phyloP scores from a whole-genome alignment of 345 rosid species.

The Pistacia integerrima region DNA sequence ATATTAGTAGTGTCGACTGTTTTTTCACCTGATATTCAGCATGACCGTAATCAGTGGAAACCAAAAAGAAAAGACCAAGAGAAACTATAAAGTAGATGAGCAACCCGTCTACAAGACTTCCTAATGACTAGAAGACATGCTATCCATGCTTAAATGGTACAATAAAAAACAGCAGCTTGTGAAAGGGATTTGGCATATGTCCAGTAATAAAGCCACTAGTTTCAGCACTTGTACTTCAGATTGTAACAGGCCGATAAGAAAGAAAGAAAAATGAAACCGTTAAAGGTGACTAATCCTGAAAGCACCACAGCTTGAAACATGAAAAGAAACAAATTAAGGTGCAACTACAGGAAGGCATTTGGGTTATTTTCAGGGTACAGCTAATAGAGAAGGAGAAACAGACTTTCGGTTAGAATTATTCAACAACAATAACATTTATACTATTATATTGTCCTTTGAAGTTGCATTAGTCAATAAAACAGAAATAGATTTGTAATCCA shows the following conservation, averaged over 20 bases:
- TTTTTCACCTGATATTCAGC: slow-evolving; percentile 44
- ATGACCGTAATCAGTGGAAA: slow-evolving; percentile 2
- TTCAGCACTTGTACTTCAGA: not conserved
- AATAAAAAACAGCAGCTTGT: not conserved
- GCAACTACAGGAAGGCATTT: too few relatives aligned
- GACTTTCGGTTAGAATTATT: too few relatives aligned
- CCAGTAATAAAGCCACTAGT: not conserved
- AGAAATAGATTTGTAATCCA: too few relatives aligned
- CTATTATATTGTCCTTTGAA: too few relatives aligned
- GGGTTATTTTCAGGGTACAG: too few relatives aligned
- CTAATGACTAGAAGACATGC: not conserved
- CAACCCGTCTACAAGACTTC: slow-evolving; percentile 2
- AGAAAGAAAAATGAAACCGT: too few relatives aligned
- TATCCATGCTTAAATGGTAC: not conserved
- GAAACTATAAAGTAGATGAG: not conserved
- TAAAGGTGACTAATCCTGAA: too few relatives aligned
- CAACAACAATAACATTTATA: too few relatives aligned
- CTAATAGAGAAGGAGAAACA: too few relatives aligned
- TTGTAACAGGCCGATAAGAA: not conserved
- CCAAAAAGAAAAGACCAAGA: not conserved
- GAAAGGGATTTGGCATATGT: not conserved
- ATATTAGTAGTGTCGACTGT: slow-evolving; percentile 34
- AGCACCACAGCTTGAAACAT: too few relatives aligned
- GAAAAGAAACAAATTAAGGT: too few relatives aligned
- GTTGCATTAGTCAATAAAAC: too few relatives aligned